Evolutionary conservation across 345 rosid genomes (phyloP).

Genomic region (Sonneratia alba): DNA sequence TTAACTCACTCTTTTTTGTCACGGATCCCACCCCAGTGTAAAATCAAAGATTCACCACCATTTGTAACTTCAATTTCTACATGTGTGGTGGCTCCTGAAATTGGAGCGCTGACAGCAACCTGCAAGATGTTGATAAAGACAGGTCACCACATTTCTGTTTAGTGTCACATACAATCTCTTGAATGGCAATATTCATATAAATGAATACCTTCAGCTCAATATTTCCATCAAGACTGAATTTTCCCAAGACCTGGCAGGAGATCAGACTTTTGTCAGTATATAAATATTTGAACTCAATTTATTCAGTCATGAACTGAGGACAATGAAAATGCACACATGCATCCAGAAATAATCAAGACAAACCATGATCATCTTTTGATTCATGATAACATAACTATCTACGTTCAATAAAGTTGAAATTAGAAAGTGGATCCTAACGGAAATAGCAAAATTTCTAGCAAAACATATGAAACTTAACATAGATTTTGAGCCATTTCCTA

Average conservation of each 20-base stretch:
- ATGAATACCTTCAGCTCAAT: conserved; percentile 65
- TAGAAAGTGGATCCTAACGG: background rate
- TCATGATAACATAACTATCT: background rate
- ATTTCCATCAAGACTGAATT: conserved; percentile 71
- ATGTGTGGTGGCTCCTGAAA: conserved; percentile 27
- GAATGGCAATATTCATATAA: background rate
- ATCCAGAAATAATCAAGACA: background rate
- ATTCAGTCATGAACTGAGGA: background rate
- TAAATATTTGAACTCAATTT: conserved; percentile 10
- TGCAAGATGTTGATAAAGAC: conserved; percentile 13
- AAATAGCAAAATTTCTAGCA: background rate
- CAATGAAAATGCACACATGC: too few relatives aligned
- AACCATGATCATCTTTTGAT: background rate
- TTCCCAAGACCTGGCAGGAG: conserved; percentile 50
- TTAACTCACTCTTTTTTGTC: conserved; percentile 61
- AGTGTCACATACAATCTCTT: background rate
- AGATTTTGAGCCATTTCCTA: background rate
- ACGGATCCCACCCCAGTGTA: conserved; percentile 84
- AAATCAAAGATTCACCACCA: conserved; percentile 55
- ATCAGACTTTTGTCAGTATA: conserved; percentile 11
- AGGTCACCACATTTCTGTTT: conserved; percentile 8
- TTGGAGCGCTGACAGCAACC: conserved; percentile 52
- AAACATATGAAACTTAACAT: background rate
- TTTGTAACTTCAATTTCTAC: conserved; percentile 51
- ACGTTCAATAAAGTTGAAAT: background rate